A percentile compares a stretch with the other conserved stretches of the same genome.
Conservation (phyloP, 2,329 filamentous ascomycete genomes). For the Daldinia sp. region DNA sequence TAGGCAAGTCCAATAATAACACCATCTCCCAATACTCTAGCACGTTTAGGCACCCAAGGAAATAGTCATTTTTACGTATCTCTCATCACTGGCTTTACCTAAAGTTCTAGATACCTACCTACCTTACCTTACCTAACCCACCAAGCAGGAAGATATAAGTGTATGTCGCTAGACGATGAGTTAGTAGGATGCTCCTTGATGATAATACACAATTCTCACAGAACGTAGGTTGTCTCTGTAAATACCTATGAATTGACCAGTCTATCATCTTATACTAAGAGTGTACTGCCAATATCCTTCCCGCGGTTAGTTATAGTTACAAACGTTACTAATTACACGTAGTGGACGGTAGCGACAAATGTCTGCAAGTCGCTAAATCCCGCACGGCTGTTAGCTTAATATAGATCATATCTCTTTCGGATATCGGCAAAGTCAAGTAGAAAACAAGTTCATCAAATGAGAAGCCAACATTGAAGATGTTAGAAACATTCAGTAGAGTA, state of each 20-base stretch:
- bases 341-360: neutral
- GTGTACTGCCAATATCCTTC: neutral
- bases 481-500: neutral
- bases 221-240: no score
- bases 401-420: slow-evolving; percentile 4
- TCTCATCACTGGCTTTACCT: no score
- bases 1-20: neutral
- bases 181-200: no score
- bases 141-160: no score
- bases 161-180: neutral
- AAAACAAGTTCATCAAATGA: neutral
- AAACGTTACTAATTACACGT: no score
- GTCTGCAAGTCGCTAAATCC: neutral
- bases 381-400: neutral
- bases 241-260: no score
- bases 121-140: neutral
- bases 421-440: neutral
- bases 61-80: no score
- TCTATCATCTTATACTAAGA: neutral
- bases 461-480: neutral
- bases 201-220: no score
- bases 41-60: no score
- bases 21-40: neutral
- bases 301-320: no score
- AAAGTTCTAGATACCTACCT: neutral